Evolutionary conservation across 2,329 filamentous ascomycete genomes (phyloP).

Genomic region (Epichloe uncinata): DNA sequence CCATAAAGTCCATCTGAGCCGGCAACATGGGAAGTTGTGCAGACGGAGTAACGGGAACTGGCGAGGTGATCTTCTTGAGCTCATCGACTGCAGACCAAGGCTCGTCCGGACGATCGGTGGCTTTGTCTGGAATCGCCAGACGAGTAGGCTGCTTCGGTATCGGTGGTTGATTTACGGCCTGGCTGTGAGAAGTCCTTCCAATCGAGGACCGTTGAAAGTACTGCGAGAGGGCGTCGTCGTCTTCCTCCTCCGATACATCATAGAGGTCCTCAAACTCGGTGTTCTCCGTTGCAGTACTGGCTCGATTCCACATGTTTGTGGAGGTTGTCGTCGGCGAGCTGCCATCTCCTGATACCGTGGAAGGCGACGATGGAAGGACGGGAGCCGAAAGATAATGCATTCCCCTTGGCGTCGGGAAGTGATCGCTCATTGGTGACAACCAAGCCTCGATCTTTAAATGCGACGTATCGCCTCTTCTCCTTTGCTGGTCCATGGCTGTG

Average conservation of each 20-base stretch:
- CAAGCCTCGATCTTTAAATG: conserved; percentile 42
- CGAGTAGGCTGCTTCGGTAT: conserved; percentile 25
- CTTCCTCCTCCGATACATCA: conserved; percentile 71
- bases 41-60: conserved; percentile 50
- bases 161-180: conserved; percentile 24
- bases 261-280: conserved; percentile 81
- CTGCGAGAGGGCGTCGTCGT: conserved; percentile 16
- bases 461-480: conserved; percentile 19
- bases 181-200: conserved; percentile 23
- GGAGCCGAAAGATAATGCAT: conserved; percentile 51
- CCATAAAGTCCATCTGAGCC: conserved; percentile 58
- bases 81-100: conserved; percentile 31
- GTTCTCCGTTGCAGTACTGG: conserved; percentile 48
- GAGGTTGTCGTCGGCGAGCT: conserved; percentile 42
- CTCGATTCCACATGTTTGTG: conserved; percentile 47
- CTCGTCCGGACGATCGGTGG: conserved; percentile 20
- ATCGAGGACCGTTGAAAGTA: conserved; percentile 15
- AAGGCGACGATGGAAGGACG: conserved; percentile 47
- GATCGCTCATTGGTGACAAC: conserved; percentile 45
- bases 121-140: conserved; percentile 37
- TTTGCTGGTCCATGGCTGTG: conserved; percentile 10
- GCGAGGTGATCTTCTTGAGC: conserved; percentile 38
- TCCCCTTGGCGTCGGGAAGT: conserved; percentile 62
- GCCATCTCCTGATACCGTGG: conserved; percentile 37
- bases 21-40: conserved; percentile 64